These are phyloP conservation scores for Mrakia blollopis DNA, from an alignment of 768 basidiomycete species.

Conservation along the genomic window DNA sequence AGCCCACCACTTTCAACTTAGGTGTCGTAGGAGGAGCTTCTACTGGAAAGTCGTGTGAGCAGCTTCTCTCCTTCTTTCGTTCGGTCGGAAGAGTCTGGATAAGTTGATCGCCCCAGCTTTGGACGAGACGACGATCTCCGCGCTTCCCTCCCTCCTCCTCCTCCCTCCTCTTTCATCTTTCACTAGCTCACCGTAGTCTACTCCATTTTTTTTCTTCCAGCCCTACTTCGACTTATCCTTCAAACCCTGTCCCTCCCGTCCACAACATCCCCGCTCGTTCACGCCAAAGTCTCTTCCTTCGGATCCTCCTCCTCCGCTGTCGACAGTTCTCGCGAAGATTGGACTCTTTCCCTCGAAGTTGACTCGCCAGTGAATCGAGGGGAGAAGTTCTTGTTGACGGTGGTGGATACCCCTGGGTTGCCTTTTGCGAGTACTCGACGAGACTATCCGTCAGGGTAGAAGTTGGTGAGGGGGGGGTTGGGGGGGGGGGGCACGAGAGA, in stretches of 20 bases:
- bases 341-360: not conserved
- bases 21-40: not conserved
- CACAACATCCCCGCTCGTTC: not conserved
- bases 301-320: not conserved
- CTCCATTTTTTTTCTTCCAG: not conserved
- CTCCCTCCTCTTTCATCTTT: no score
- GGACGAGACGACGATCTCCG: not conserved
- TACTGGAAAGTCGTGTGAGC: not conserved
- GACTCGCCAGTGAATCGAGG: not conserved
- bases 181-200: no score
- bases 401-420: not conserved
- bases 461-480: no score
- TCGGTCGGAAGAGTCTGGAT: not conserved
- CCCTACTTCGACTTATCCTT: not conserved
- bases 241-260: not conserved
- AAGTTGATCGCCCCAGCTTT: not conserved
- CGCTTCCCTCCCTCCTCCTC: not conserved
- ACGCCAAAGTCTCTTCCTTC: not conserved
- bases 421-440: not conserved
- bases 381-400: not conserved
- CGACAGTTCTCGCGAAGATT: not conserved
- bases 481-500: not conserved
- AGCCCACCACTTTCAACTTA: not conserved
- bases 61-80: not conserved
- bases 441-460: no score